phyloP scores from a whole-genome alignment of 441 rosid genomes.

The Codiaeum variegatum region DNA sequence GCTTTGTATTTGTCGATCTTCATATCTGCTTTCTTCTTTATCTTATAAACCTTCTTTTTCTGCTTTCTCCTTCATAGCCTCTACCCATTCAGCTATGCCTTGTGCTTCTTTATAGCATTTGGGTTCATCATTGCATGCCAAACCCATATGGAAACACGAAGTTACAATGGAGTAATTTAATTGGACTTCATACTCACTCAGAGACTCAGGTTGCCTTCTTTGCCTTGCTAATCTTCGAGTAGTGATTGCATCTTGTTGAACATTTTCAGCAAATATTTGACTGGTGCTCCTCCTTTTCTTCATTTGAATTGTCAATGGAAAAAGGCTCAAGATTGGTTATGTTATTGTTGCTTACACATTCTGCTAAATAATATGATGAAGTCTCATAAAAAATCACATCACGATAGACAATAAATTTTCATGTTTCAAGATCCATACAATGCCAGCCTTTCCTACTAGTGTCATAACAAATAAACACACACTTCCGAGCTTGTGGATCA shows the following conservation, averaged over 20 bases:
- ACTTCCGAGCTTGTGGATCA: not conserved
- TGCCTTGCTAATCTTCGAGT: no score
- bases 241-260: no score
- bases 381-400: not conserved
- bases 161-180: no score
- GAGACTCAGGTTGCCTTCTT: no score
- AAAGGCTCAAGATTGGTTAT: no score
- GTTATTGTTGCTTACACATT: no score
- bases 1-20: not conserved
- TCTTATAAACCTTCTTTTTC: not conserved
- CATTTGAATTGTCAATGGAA: no score
- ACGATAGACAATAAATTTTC: not conserved
- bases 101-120: not conserved
- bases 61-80: not conserved
- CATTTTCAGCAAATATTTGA: no score
- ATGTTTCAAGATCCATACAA: not conserved
- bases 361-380: not conserved
- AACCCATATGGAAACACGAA: no score
- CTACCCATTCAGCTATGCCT: not conserved
- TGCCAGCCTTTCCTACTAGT: not conserved
- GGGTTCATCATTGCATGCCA: not conserved
- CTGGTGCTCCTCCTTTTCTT: no score
- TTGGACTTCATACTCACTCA: no score
- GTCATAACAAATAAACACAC: not conserved
- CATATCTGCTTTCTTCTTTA: not conserved